Evolutionary conservation across 352 stramenopile genomes (phyloP).

Genomic region (Phytophthora macrochlamydospora): DNA sequence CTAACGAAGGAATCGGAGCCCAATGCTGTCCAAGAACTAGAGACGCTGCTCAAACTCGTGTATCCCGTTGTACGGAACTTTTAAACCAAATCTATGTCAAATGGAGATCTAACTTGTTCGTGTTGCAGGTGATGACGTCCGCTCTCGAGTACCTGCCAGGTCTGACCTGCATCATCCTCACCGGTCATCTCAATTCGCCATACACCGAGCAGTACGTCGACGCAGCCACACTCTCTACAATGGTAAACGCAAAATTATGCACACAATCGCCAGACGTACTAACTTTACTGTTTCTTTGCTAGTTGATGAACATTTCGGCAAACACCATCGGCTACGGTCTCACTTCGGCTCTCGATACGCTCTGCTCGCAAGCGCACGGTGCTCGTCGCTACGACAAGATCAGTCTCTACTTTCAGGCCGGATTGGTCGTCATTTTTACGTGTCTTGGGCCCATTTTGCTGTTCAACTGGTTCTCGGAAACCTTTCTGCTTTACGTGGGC

Average conservation of each 20-base stretch:
- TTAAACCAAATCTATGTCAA: no score
- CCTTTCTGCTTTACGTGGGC: conserved; percentile 48
- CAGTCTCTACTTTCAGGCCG: conserved; percentile 78
- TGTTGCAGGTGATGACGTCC: conserved; percentile 36
- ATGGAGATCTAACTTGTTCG: no score
- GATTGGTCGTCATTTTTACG: conserved; percentile 53
- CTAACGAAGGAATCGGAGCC: conserved; percentile 15
- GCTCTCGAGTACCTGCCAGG: conserved; percentile 59
- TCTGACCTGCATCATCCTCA: conserved; percentile 59
- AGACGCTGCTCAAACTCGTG: conserved; percentile 38
- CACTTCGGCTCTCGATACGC: conserved; percentile 75
- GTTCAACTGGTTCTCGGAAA: conserved; percentile 63
- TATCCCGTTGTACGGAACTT: conserved; percentile 27
- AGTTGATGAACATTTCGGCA: conserved; percentile 78
- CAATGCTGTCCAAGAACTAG: conserved; percentile 27
- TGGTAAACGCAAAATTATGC: conserved; percentile 25
- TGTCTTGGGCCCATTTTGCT: conserved; percentile 55
- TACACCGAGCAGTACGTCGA: conserved; percentile 64
- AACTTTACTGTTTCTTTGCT: neutral
- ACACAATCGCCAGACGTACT: neutral
- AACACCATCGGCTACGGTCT: conserved; percentile 67
- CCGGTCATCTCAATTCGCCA: conserved; percentile 66
- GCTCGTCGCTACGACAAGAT: conserved; percentile 66
- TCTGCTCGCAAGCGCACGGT: conserved; percentile 74
- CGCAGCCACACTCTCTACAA: conserved; percentile 55